Conservation (phyloP, 2,329 filamentous ascomycete genomes). For the Aspergillus pseudoterreus region DNA sequence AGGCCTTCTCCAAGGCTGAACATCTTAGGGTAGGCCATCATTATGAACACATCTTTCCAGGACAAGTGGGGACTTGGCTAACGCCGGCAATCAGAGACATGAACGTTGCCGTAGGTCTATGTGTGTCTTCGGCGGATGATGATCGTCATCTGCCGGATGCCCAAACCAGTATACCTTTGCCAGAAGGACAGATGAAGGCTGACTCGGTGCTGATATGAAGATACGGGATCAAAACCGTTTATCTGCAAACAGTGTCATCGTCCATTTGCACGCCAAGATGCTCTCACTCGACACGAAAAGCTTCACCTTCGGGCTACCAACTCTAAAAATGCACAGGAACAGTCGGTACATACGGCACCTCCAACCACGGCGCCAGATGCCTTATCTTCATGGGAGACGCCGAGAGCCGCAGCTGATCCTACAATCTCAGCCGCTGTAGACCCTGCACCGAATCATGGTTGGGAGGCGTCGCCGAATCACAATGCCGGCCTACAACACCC, state of each 20-base stretch:
- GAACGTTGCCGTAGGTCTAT: conserved; percentile 39
- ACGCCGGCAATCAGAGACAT: conserved; percentile 34
- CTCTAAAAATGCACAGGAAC: conserved; percentile 15
- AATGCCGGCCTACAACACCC: conserved; percentile 21
- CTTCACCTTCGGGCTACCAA: conserved; percentile 32
- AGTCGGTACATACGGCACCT: conserved; percentile 7
- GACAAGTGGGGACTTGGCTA: conserved; percentile 14
- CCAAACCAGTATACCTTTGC: neutral
- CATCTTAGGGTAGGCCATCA: conserved; percentile 32
- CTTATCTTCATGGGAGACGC: conserved; percentile 23
- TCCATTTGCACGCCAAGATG: conserved; percentile 43
- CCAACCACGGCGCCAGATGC: conserved; percentile 18
- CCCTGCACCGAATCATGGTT: conserved; percentile 20
- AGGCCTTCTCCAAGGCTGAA: conserved; percentile 41
- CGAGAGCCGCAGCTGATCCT: conserved; percentile 15
- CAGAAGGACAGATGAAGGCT: conserved; percentile 6
- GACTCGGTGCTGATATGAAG: conserved; percentile 21
- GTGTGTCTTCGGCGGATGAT: neutral
- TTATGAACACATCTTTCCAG: conserved; percentile 7
- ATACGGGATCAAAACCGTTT: conserved; percentile 42
- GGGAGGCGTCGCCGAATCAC: conserved; percentile 19
- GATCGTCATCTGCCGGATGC: conserved; percentile 6
- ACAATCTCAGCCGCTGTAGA: conserved; percentile 15
- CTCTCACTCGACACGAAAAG: conserved; percentile 44
- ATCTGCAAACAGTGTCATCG: conserved; percentile 39